Evolutionary conservation across 73 alveolate genomes (phyloP).

Genomic region (Paramecium primaurelia): DNA sequence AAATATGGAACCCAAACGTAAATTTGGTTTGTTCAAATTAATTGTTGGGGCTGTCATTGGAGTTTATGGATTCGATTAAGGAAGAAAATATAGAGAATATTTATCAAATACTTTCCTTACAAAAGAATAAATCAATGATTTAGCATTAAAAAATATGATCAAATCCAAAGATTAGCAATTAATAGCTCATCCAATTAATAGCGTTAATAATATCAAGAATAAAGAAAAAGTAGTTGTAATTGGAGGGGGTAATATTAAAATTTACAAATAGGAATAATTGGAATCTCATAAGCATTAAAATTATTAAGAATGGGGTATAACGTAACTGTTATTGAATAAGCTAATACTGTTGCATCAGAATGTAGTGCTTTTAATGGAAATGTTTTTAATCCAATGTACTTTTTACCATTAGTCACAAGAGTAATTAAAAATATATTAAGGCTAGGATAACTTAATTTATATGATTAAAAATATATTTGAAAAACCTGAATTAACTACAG

Average conservation of each 20-base stretch:
- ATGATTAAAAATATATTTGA: background rate
- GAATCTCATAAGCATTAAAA: constrained; percentile 32
- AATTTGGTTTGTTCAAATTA: background rate
- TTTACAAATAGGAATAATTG: background rate
- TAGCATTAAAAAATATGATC: background rate
- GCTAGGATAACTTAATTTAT: background rate
- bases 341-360: background rate
- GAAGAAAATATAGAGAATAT: background rate
- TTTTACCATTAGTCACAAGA: background rate
- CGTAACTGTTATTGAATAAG: background rate
- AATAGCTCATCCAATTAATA: background rate
- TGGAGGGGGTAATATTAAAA: background rate
- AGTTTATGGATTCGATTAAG: background rate
- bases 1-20: background rate
- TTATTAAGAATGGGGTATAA: background rate
- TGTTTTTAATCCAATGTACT: background rate
- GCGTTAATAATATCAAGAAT: background rate
- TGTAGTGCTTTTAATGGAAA: constrained; percentile 14
- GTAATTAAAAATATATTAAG: background rate
- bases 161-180: background rate
- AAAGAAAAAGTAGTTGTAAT: background rate
- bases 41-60: background rate
- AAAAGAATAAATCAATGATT: background rate
- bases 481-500: background rate
- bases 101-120: background rate